Conservation (phyloP, 495 filamentous ascomycete genomes). For the Aspergillus saccharolyticus region DNA sequence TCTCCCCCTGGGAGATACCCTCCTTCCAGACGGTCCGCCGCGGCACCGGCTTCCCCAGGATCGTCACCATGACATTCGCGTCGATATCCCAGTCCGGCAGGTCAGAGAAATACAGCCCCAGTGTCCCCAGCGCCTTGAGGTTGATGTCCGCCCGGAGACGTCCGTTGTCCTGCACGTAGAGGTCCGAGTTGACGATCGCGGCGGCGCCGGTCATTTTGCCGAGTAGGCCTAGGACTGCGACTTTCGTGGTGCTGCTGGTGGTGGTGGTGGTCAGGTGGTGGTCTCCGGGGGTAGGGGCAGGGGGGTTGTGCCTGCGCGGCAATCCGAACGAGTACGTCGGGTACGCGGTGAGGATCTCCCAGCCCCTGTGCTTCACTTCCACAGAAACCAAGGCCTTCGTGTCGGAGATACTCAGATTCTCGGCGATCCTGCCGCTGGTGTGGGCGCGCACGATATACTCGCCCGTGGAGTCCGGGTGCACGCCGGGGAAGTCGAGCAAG, state of each 20-base stretch:
- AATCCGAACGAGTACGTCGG: constrained; percentile 54
- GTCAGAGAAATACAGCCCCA: constrained; percentile 68
- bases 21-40: constrained; percentile 59
- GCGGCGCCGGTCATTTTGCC: constrained; percentile 88
- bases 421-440: constrained; percentile 58
- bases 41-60: constrained; percentile 66
- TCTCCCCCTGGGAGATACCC: no score
- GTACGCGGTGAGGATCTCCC: constrained; percentile 77
- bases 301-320: constrained; percentile 28
- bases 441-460: constrained; percentile 71
- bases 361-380: constrained; percentile 57
- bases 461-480: constrained; percentile 31
- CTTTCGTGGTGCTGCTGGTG: constrained; percentile 21
- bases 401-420: constrained; percentile 35
- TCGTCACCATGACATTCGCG: constrained; percentile 68
- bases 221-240: constrained; percentile 75
- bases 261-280: background rate
- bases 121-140: constrained; percentile 74
- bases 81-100: constrained; percentile 55
- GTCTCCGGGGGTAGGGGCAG: no score
- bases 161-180: constrained; percentile 53
- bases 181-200: constrained; percentile 59
- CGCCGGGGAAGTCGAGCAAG: constrained; percentile 67
- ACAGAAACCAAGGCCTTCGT: constrained; percentile 49
- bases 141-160: constrained; percentile 55